These are phyloP conservation scores for Xylaria sp. DNA, from an alignment of 2,329 filamentous ascomycete species.

Conservation along the genomic window DNA sequence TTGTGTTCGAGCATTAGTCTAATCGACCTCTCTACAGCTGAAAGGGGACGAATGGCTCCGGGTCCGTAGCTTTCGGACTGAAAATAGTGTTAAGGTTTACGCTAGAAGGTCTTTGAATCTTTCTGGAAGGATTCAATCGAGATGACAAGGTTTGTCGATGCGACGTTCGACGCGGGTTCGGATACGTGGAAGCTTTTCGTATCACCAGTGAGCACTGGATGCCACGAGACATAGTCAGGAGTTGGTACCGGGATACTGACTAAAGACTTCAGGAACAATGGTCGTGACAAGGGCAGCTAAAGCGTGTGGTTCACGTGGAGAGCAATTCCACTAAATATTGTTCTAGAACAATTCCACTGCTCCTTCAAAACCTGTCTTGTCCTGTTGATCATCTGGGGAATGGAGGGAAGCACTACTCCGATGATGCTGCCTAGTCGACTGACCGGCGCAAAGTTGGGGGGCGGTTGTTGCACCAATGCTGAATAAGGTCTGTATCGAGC, in stretches of 20 bases:
- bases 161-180: neutral
- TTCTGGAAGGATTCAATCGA: neutral
- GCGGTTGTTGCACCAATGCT: neutral
- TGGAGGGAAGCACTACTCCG: neutral
- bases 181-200: neutral
- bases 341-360: slow-evolving; percentile 6
- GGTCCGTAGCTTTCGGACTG: neutral
- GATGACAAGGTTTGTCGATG: neutral
- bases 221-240: neutral
- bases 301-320: neutral
- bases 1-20: neutral
- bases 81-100: neutral
- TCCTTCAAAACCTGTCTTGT: neutral
- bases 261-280: neutral
- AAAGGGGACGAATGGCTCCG: neutral
- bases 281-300: neutral
- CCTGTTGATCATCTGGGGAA: slow-evolving; percentile 10
- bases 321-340: neutral
- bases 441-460: neutral
- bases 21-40: neutral
- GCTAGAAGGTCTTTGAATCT: neutral
- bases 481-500: neutral
- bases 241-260: neutral
- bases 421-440: neutral
- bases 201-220: neutral